phyloP scores from a whole-genome alignment of 192 early-diverging fungal genomes.

The Entrophospora sp. region DNA sequence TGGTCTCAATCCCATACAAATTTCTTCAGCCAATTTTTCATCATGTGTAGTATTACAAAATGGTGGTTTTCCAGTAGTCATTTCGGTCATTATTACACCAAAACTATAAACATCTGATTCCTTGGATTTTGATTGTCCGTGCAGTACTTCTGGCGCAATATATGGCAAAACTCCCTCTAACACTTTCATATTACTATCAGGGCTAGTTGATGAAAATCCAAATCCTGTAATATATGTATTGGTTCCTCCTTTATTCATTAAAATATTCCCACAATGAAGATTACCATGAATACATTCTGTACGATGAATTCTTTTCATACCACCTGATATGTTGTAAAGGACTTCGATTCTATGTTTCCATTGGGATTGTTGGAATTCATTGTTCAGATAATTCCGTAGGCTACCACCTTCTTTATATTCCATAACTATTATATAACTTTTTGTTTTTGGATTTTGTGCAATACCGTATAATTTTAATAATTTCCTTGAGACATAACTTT shows the following conservation, averaged over 20 bases:
- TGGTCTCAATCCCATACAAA: no score
- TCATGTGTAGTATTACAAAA: no score
- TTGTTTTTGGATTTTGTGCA: not conserved
- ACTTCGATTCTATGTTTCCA: not conserved
- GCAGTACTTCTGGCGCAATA: conserved; percentile 29
- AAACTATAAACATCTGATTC: conserved; percentile 32
- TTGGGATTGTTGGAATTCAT: not conserved
- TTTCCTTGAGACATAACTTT: not conserved
- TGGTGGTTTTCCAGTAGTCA: conserved; percentile 29
- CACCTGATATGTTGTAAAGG: not conserved
- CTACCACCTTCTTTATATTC: not conserved
- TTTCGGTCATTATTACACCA: conserved; percentile 33
- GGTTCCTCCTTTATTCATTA: not conserved
- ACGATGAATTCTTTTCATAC: conserved; percentile 19
- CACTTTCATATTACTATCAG: conserved; percentile 21
- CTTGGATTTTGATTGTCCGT: conserved; percentile 21
- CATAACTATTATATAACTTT: no score
- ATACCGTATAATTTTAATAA: not conserved
- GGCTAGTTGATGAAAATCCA: conserved; percentile 7
- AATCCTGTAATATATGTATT: conserved; percentile 23
- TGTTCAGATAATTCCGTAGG: not conserved
- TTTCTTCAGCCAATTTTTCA: no score
- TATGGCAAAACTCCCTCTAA: conserved; percentile 32
- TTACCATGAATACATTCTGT: conserved; percentile 28
- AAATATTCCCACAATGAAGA: conserved; percentile 8